Evolutionary conservation across 2,329 filamentous ascomycete species (phyloP), one percentile per base, ranked within the genome.

Genomic region (Paracoccidioides lutzii): DNA sequence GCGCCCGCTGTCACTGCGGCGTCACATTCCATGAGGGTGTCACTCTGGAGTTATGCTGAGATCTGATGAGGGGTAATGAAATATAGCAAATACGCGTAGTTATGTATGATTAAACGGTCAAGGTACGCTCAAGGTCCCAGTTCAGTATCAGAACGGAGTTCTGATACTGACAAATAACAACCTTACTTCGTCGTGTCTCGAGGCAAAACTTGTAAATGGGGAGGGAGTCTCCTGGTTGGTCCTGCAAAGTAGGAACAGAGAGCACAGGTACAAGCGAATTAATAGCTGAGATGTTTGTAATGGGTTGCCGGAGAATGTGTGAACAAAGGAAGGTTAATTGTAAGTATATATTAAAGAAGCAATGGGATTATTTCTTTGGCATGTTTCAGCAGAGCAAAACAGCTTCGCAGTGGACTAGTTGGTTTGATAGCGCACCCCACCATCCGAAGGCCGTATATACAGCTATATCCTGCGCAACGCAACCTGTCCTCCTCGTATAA

Each of bases 21-120:
- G 54, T 67, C 62, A 55, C 60, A 62, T 58, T 69, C 66, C 69
- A 71, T 71, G 60, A 57, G 59, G 38, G n/a, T 58, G 57, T 57
- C 55, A 48, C 43, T 42, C 45, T 9, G 38, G 22, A 14, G 22
- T 7, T 41, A 33, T 42, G 32, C 10, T n/a, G 35, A 42, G 22
- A 10, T 30, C 6, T 52, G 37, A 30, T 9, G 22, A 41, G 12
- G 7, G 14, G 38, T 33, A 42, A 55, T 30, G 14, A 14, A 28
- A 0, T 14, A 14, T 8, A 52, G 3, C 14, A 42, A 10, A 53
- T 15, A 38, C 22, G n/a, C 4, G 35, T 32, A 38, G 41, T 22
- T 22, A 1, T 22, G 22, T 22, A 49, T 35, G 33, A 49, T 15
- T 7, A 49, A 22, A 3, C 32, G 32, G 14, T 9, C 6, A 10